Conservation (phyloP, 345 rosid genomes). For the Citrus unshiu region DNA sequence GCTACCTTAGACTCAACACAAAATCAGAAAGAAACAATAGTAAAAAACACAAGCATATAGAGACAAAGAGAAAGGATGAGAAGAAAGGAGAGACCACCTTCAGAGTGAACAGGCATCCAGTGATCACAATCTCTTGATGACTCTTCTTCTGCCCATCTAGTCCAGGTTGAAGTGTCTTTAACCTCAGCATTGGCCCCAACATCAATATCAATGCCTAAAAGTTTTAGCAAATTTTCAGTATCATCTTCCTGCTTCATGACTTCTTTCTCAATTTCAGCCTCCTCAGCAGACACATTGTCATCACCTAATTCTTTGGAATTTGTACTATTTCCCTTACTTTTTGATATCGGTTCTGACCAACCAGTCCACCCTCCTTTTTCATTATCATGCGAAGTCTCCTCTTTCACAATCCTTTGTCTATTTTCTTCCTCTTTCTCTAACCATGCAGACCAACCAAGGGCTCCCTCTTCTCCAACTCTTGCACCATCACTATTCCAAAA, state of each 20-base stretch:
- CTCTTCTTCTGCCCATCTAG: slow-evolving; percentile 87
- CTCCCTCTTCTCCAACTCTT: slow-evolving; percentile 95
- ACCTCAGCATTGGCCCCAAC: slow-evolving; percentile 58
- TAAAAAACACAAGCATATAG: neutral
- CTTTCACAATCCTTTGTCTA: slow-evolving; percentile 63
- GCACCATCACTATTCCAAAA: slow-evolving; percentile 86
- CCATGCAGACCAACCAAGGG: slow-evolving; percentile 90
- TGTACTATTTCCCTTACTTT: slow-evolving; percentile 28
- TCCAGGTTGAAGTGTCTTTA: slow-evolving; percentile 79
- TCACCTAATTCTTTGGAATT: slow-evolving; percentile 33
- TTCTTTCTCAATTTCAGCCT: slow-evolving; percentile 39
- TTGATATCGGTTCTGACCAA: slow-evolving; percentile 76
- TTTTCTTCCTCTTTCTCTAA: slow-evolving; percentile 92
- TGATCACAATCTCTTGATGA: slow-evolving; percentile 63
- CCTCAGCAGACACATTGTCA: slow-evolving; percentile 29
- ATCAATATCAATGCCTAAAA: slow-evolving; percentile 73
- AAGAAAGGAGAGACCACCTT: slow-evolving; percentile 45
- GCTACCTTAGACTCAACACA: neutral
- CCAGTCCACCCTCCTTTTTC: slow-evolving; percentile 99
- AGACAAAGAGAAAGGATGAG: neutral
- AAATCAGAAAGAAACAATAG: neutral
- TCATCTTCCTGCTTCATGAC: slow-evolving; percentile 64
- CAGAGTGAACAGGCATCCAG: slow-evolving; percentile 81
- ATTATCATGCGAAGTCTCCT: slow-evolving; percentile 48
- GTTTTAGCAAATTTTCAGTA: slow-evolving; percentile 76